Evolutionary conservation across 208 protist genomes (phyloP).

Genomic region (Naegleria fowleri): DNA sequence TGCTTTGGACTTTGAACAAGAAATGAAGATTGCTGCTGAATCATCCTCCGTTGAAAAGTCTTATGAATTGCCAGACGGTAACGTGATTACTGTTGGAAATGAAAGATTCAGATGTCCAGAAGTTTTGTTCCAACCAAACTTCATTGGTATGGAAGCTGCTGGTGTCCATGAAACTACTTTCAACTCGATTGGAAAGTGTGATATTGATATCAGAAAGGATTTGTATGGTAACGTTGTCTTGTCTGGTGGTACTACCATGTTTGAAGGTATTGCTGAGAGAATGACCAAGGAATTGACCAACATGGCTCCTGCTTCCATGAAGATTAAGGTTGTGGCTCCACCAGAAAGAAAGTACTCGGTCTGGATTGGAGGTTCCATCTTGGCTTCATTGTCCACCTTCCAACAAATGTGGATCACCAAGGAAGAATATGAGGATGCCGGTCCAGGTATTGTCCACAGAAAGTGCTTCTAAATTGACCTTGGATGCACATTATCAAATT

Average conservation of each 20-base stretch:
- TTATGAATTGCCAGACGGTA: conserved; percentile 49
- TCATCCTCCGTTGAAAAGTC: background rate
- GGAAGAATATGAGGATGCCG: background rate
- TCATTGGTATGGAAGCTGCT: conserved; percentile 60
- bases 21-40: background rate
- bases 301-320: background rate
- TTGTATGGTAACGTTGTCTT: conserved; percentile 86
- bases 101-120: conserved; percentile 88
- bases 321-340: conserved; percentile 24
- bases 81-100: conserved; percentile 74
- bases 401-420: conserved; percentile 29
- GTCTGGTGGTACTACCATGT: conserved; percentile 77
- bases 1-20: conserved; percentile 82
- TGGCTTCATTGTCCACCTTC: conserved; percentile 59
- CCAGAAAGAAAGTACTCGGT: conserved; percentile 55
- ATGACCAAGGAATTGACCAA: conserved; percentile 63
- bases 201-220: conserved; percentile 67
- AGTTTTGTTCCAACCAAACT: conserved; percentile 88
- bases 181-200: conserved; percentile 70
- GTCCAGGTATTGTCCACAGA: too few relatives aligned
- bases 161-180: conserved; percentile 51
- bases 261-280: conserved; percentile 64
- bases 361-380: conserved; percentile 73
- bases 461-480: too few relatives aligned
- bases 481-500: too few relatives aligned